These are phyloP conservation scores for Lactarius deliciosus DNA, from an alignment of 768 basidiomycete species.

Conservation along the genomic window DNA sequence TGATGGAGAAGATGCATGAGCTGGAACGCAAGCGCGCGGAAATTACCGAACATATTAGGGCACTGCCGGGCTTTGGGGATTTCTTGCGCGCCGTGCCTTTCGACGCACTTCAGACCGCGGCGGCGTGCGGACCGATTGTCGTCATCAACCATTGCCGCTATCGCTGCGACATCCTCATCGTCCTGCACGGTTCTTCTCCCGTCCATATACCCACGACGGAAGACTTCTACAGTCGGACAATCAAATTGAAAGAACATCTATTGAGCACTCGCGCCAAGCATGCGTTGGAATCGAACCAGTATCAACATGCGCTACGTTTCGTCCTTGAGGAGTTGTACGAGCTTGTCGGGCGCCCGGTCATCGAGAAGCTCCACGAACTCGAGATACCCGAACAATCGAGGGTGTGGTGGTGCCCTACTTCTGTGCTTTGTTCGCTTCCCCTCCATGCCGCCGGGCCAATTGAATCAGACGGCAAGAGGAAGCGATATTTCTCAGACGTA, in stretches of 20 bases:
- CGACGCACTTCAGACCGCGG: constrained; percentile 6
- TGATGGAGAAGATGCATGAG: constrained; percentile 1
- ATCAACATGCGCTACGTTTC: constrained; percentile 3
- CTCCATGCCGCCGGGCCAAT: constrained; percentile 27
- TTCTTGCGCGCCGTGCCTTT: constrained; percentile 17
- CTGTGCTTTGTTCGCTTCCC: constrained; percentile 23
- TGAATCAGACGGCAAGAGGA: neutral
- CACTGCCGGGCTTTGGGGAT: constrained; percentile 2
- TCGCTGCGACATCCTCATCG: constrained; percentile 24
- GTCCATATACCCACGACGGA: constrained; percentile 14
- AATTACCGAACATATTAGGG: constrained; percentile 4
- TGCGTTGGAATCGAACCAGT: neutral
- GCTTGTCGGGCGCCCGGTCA: constrained; percentile 14
- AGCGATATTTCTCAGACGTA: constrained; percentile 12
- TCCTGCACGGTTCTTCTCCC: neutral
- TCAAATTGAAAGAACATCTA: constrained; percentile 1
- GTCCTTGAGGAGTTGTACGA: constrained; percentile 20
- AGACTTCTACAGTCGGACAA: neutral
- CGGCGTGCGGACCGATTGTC: constrained; percentile 16
- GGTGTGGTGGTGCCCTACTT: constrained; percentile 29
- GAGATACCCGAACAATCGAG: constrained; percentile 17
- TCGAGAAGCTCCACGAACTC: constrained; percentile 4
- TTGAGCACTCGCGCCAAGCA: constrained; percentile 1
- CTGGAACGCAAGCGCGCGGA: constrained; percentile 4
- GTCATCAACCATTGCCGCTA: constrained; percentile 16